Evolutionary conservation across 1,284 basidiomycete species (phyloP).

Genomic region (Fomitopsis pinicola): DNA sequence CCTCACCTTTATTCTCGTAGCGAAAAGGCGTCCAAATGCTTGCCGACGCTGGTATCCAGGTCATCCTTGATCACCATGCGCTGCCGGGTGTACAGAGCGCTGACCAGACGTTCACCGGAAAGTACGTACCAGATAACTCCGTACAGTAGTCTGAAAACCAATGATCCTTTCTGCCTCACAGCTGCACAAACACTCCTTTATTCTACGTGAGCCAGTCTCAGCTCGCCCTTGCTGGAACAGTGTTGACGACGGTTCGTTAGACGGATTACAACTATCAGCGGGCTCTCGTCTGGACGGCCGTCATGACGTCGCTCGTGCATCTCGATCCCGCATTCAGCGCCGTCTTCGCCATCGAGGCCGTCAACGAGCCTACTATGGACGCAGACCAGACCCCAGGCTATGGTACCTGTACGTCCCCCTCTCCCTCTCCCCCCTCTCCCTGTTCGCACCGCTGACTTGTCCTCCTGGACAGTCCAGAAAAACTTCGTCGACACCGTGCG

Average conservation of each 20-base stretch:
- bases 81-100: slow-evolving; percentile 65
- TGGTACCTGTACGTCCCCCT: slow-evolving; percentile 49
- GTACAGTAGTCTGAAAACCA: background rate
- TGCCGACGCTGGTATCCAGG: slow-evolving; percentile 55
- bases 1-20: slow-evolving; percentile 29
- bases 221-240: too few relatives aligned
- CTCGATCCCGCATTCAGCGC: slow-evolving; percentile 60
- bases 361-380: slow-evolving; percentile 75
- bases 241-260: slow-evolving; percentile 28
- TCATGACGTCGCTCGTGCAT: slow-evolving; percentile 71
- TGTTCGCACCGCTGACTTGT: background rate
- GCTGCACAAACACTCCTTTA: slow-evolving; percentile 64
- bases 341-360: slow-evolving; percentile 69
- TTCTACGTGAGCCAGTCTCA: slow-evolving; percentile 55
- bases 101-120: slow-evolving; percentile 62
- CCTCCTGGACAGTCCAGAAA: slow-evolving; percentile 48
- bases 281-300: slow-evolving; percentile 71
- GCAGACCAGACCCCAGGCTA: slow-evolving; percentile 60
- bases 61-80: slow-evolving; percentile 73
- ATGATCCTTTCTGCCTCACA: slow-evolving; percentile 9
- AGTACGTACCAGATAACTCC: slow-evolving; percentile 31
- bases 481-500: slow-evolving; percentile 68
- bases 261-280: slow-evolving; percentile 68
- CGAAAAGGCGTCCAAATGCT: slow-evolving; percentile 57
- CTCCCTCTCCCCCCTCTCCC: background rate